These are phyloP conservation scores for Candida nonsorbophila DNA, from an alignment of 805 yeast genomes.

Conservation along the genomic window DNA sequence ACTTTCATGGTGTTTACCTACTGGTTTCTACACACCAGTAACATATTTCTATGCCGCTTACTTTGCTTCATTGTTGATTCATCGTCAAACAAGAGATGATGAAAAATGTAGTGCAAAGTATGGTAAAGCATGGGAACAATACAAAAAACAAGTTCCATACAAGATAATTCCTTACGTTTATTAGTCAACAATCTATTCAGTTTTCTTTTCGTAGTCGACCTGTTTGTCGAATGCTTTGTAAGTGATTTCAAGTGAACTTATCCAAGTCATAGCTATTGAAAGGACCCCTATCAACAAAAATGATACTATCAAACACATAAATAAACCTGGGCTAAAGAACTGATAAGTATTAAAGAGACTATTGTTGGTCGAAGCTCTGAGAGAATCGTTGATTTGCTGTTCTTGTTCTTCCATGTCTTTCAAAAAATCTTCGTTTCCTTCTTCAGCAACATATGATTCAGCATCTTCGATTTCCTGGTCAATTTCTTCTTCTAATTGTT, in stretches of 20 bases:
- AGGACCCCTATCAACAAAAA: slow-evolving; percentile 53
- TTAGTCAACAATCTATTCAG: slow-evolving; percentile 31
- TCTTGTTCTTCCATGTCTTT: slow-evolving; percentile 14
- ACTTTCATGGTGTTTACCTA: slow-evolving; percentile 86
- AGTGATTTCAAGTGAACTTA: slow-evolving; percentile 64
- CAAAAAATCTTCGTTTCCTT: slow-evolving; percentile 18
- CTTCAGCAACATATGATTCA: slow-evolving; percentile 24
- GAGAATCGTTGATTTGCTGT: slow-evolving; percentile 3
- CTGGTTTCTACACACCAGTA: slow-evolving; percentile 74
- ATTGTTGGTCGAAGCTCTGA: slow-evolving; percentile 11
- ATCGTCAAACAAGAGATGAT: slow-evolving; percentile 89
- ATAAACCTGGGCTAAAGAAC: slow-evolving; percentile 76
- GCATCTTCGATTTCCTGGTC: slow-evolving; percentile 29
- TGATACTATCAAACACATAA: slow-evolving; percentile 69
- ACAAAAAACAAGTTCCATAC: slow-evolving; percentile 77
- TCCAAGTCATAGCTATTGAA: slow-evolving; percentile 64
- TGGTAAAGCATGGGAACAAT: slow-evolving; percentile 80
- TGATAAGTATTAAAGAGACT: slow-evolving; percentile 60
- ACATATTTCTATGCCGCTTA: slow-evolving; percentile 85
- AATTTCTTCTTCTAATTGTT: slow-evolving; percentile 12
- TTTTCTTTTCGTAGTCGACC: slow-evolving; percentile 47
- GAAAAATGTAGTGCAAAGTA: slow-evolving; percentile 84
- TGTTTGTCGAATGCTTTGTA: slow-evolving; percentile 80
- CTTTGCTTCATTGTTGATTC: slow-evolving; percentile 76
- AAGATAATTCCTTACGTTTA: slow-evolving; percentile 87